Evolutionary conservation across 345 rosid genomes (phyloP).

Genomic region (Acer yangbiense): DNA sequence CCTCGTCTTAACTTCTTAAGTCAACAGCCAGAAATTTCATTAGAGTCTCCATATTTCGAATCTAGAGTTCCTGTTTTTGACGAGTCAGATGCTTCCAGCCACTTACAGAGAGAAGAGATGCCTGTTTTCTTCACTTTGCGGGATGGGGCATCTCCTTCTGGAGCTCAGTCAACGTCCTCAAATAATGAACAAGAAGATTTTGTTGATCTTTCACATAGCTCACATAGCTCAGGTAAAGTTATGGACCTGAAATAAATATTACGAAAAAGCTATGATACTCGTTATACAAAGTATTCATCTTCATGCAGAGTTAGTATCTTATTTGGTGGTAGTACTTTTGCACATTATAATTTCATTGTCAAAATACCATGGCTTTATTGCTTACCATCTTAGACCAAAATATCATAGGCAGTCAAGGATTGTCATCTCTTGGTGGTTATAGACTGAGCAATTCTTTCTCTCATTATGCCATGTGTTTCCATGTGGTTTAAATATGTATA

Average conservation of each 20-base stretch:
- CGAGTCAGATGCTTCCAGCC: conserved; percentile 39
- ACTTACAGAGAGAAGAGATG: conserved; percentile 26
- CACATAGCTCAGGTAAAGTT: conserved; percentile 48
- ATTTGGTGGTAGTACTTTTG: neutral
- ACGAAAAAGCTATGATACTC: neutral
- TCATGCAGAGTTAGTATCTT: neutral
- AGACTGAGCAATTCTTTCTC: neutral
- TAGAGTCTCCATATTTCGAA: conserved; percentile 66
- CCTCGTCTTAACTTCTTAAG: conserved; percentile 64
- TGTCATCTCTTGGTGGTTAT: neutral
- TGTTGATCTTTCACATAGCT: conserved; percentile 42
- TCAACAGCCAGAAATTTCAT: conserved; percentile 47
- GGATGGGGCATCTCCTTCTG: conserved; percentile 32
- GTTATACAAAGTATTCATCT: neutral
- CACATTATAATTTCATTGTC: neutral
- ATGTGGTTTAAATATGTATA: neutral
- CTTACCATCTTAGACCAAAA: neutral
- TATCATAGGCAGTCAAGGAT: neutral
- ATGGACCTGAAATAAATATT: conserved; percentile 12
- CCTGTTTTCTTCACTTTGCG: conserved; percentile 34
- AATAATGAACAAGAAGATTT: conserved; percentile 38
- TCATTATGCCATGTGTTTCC: neutral
- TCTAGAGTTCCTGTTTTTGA: conserved; percentile 35
- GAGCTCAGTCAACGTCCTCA: conserved; percentile 44
- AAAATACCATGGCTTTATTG: neutral